Evolutionary conservation across 1,284 basidiomycete species (phyloP).

Genomic region (Hemileia vastatrix): DNA sequence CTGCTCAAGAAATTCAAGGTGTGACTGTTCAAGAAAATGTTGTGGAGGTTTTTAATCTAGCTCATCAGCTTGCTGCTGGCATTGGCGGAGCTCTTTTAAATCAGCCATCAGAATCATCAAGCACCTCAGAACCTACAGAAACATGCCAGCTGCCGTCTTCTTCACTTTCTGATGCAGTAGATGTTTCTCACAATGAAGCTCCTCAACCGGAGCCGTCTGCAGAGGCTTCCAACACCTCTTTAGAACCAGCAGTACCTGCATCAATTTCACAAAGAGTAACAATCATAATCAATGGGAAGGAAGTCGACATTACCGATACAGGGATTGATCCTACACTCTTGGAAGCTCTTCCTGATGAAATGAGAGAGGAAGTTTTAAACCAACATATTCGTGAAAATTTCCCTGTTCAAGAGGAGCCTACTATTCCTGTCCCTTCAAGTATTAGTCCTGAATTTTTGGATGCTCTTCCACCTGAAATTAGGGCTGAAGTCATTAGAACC

Average conservation of each 20-base stretch:
- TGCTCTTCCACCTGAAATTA: constrained; percentile 86
- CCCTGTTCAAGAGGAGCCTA: constrained; percentile 55
- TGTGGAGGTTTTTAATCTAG: constrained; percentile 32
- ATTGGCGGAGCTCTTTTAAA: constrained; percentile 33
- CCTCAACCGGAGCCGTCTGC: constrained; percentile 1
- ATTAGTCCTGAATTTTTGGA: constrained; percentile 93
- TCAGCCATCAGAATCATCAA: constrained; percentile 26
- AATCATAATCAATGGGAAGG: constrained; percentile 76
- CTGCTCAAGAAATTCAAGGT: constrained; percentile 23
- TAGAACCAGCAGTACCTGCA: constrained; percentile 4
- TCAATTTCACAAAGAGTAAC: constrained; percentile 55
- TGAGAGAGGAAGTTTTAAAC: constrained; percentile 95
- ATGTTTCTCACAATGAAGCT: no score
- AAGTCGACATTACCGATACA: constrained; percentile 94
- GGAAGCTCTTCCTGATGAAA: constrained; percentile 93
- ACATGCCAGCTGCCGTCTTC: constrained; percentile 24
- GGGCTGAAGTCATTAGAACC: constrained; percentile 90
- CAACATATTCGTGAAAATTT: constrained; percentile 83
- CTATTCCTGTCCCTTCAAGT: constrained; percentile 59
- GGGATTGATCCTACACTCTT: constrained; percentile 97
- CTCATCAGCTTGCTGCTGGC: constrained; percentile 36
- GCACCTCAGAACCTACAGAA: constrained; percentile 32
- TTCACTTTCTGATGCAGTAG: constrained; percentile 26
- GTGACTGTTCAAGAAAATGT: constrained; percentile 25
- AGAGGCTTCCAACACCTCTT: background rate